Conservation (phyloP, 1,139 yeast species). For the Suhomyces kunorum region DNA sequence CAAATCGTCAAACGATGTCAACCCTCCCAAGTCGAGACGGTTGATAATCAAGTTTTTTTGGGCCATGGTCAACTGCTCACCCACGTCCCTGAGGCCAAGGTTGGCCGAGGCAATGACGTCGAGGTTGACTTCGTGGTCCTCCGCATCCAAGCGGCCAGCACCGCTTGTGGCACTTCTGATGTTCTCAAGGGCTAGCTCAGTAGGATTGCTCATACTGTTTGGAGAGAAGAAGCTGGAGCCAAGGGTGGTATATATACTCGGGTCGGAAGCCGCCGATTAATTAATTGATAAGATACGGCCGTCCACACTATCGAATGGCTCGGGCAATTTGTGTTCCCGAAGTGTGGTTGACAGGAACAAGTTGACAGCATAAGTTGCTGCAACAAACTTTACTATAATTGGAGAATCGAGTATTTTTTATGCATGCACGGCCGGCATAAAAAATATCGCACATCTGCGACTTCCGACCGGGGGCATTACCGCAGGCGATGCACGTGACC, state of each 20-base stretch:
- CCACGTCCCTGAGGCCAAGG: constrained; percentile 28
- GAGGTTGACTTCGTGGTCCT: constrained; percentile 13
- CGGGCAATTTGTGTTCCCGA: neutral
- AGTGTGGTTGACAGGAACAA: neutral
- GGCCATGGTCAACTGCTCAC: constrained; percentile 23
- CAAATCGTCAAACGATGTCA: constrained; percentile 27
- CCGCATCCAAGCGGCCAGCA: constrained; percentile 10
- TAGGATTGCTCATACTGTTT: neutral
- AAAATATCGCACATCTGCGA: neutral
- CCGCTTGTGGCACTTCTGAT: constrained; percentile 9
- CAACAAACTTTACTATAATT: neutral
- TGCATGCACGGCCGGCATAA: neutral
- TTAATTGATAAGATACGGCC: neutral
- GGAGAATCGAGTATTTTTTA: neutral
- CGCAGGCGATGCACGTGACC: no score
- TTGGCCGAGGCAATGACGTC: constrained; percentile 22
- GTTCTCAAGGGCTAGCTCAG: constrained; percentile 4
- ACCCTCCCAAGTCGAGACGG: constrained; percentile 28
- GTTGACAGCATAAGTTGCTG: neutral
- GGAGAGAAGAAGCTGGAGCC: no score
- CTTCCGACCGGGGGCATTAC: no score
- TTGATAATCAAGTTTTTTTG: constrained; percentile 27
- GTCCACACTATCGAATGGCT: neutral
- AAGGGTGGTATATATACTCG: no score
- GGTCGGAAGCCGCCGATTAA: no score